Base-by-base conservation (phyloP, 805 yeast genomes). In the Hemisphaericaspora nanyangensis region DNA sequence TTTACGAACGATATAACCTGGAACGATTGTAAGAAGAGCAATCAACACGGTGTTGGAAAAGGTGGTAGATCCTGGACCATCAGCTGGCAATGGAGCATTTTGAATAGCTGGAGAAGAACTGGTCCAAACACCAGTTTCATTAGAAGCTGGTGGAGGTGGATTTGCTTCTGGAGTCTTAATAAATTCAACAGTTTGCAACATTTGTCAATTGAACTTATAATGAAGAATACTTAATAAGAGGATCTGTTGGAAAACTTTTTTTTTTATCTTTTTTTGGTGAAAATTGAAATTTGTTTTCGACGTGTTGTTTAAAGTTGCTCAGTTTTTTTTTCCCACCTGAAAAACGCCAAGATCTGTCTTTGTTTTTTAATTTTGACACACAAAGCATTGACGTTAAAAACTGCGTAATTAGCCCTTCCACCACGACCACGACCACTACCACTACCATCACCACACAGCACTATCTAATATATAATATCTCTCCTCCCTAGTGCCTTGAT, bases 31-130 rank as follows among this genome's bases (percentile, higher is more conserved):
- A 44, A 84, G 52, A 22, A 81, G 55, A 2, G 69, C 68, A 16
- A 73, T 38, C 42, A 88, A 55, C 10, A 76, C 55, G 48, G 52
- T 52, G 64, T 89, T 88, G 61, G 76, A 75, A 66, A 89, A 88
- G 52, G 80, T 77, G 57, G 77, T 80, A 24, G 89, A 72, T 18
- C 95, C 89, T 5, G 96, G 86, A 30, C 96, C 96, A 58, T 88
- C 96, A 5, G 95, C 95, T 19, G 95, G 90, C 45, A 87, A 69
- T 8, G 89, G 89, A 2, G 91, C 95, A 58, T 88, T 88, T 55
- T 82, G 78, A 57, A 88, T 87, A 6, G 90, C 70, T 19, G 95
- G 95, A 19, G 69, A 61, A 27, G 54, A 64, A 29, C 71, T 60
- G 42, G 72, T 66, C 44, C 51, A 44, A 18, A 68, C 55, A 5